Evolutionary conservation across 1,139 yeast species (phyloP).

Genomic region (Diutina pseudorugosa): DNA sequence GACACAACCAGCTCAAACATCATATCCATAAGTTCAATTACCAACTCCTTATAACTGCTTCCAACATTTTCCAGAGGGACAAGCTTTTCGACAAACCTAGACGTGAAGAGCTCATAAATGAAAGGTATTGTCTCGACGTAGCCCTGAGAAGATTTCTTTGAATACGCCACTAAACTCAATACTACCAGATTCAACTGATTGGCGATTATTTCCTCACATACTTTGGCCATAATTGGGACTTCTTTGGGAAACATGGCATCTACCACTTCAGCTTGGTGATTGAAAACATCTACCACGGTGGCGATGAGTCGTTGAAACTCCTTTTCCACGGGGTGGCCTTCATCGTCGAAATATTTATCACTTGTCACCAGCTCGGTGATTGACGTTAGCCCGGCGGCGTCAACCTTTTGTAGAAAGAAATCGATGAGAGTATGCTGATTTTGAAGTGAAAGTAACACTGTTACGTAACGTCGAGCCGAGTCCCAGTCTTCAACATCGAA

Average conservation of each 20-base stretch:
- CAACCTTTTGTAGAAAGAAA: constrained; percentile 33
- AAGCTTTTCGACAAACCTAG: constrained; percentile 16
- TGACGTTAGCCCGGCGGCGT: constrained; percentile 19
- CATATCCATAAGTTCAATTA: constrained; percentile 34
- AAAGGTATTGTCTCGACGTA: constrained; percentile 16
- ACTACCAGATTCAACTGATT: constrained; percentile 29
- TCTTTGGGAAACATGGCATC: constrained; percentile 28
- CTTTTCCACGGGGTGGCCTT: constrained; percentile 9
- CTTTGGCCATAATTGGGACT: constrained; percentile 37
- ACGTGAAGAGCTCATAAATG: constrained; percentile 18
- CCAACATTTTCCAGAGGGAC: constrained; percentile 23
- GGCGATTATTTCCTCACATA: constrained; percentile 32
- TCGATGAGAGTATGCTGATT: constrained; percentile 35
- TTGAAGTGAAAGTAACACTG: constrained; percentile 23
- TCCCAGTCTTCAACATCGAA: constrained; percentile 39
- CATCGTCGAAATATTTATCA: neutral
- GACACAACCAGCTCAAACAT: constrained; percentile 33
- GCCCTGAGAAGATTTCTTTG: constrained; percentile 14
- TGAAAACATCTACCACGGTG: constrained; percentile 21
- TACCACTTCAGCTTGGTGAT: constrained; percentile 23
- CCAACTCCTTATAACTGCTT: constrained; percentile 17
- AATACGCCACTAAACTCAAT: constrained; percentile 17
- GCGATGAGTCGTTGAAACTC: constrained; percentile 15
- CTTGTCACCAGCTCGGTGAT: neutral
- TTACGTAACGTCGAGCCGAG: constrained; percentile 22